Conservation (phyloP, 2,329 filamentous ascomycete genomes). For the Verticillium zaregamsianum region DNA sequence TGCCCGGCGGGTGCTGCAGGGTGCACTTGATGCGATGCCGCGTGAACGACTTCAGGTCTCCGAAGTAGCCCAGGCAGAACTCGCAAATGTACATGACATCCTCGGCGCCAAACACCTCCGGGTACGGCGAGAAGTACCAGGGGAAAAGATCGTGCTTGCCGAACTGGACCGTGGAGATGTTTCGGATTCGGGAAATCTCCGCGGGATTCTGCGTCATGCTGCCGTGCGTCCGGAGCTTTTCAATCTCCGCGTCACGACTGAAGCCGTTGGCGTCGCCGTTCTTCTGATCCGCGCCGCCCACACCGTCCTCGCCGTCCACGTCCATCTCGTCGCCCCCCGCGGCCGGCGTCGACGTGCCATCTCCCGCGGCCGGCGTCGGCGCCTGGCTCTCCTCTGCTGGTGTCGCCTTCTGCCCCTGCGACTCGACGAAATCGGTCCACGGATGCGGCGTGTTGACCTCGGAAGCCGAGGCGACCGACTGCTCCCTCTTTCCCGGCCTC, state of each 20-base stretch:
- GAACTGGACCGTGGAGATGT: conserved; percentile 92
- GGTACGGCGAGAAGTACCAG: conserved; percentile 99
- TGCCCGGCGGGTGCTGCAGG: conserved; percentile 87
- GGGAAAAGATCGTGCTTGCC: conserved; percentile 88
- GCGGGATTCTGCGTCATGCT: conserved; percentile 99
- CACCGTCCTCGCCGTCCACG: conserved; percentile 44
- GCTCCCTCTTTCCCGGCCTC: conserved; percentile 49
- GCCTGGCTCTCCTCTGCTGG: conserved; percentile 39
- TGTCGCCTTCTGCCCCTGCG: conserved; percentile 39
- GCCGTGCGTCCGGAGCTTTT: conserved; percentile 88
- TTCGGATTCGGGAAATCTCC: conserved; percentile 92
- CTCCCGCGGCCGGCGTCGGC: conserved; percentile 37
- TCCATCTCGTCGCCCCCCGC: conserved; percentile 48
- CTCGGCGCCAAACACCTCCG: conserved; percentile 79
- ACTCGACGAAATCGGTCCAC: conserved; percentile 49
- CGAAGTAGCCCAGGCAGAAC: conserved; percentile 91
- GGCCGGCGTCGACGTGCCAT: conserved; percentile 40
- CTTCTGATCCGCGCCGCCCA: conserved; percentile 30
- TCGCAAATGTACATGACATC: conserved; percentile 97
- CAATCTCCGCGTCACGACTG: conserved; percentile 86
- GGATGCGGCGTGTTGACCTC: conserved; percentile 51
- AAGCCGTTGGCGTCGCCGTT: conserved; percentile 50
- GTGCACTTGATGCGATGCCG: conserved; percentile 89
- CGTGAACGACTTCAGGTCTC: conserved; percentile 73
- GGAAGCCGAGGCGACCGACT: conserved; percentile 47